These are phyloP conservation scores for Daldinia sp. DNA, from an alignment of 2,329 filamentous ascomycete species.

Conservation along the genomic window DNA sequence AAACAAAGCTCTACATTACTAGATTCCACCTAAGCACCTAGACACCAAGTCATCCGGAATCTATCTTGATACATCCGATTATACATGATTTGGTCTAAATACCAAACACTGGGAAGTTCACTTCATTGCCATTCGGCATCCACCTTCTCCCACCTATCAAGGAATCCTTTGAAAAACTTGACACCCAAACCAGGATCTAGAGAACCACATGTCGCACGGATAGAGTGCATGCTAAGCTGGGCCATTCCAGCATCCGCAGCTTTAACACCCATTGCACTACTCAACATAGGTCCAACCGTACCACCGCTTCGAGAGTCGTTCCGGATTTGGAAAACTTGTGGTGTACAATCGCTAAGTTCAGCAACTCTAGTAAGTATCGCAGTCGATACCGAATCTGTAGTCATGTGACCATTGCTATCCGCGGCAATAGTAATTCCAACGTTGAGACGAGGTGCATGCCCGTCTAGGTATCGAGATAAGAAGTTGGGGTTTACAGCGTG, in stretches of 20 bases:
- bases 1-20: neutral
- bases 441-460: conserved; percentile 88
- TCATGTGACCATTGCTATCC: conserved; percentile 95
- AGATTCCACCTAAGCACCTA: no score
- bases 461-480: conserved; percentile 79
- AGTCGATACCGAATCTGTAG: conserved; percentile 86
- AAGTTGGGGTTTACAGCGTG: conserved; percentile 98
- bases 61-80: conserved; percentile 1
- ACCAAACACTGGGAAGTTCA: neutral
- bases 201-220: conserved; percentile 86
- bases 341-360: conserved; percentile 72
- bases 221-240: conserved; percentile 93
- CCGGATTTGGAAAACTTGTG: conserved; percentile 93
- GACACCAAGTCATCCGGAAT: no score
- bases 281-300: conserved; percentile 93
- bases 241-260: conserved; percentile 89
- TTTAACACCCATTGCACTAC: conserved; percentile 79
- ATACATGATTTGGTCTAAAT: neutral
- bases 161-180: conserved; percentile 87
- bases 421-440: conserved; percentile 81
- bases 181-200: conserved; percentile 89
- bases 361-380: conserved; percentile 82
- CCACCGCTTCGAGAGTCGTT: conserved; percentile 91
- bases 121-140: conserved; percentile 74
- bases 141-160: conserved; percentile 85